Base-by-base conservation (phyloP, 1,139 yeast genomes). In the Magnusiomyces ingens region DNA sequence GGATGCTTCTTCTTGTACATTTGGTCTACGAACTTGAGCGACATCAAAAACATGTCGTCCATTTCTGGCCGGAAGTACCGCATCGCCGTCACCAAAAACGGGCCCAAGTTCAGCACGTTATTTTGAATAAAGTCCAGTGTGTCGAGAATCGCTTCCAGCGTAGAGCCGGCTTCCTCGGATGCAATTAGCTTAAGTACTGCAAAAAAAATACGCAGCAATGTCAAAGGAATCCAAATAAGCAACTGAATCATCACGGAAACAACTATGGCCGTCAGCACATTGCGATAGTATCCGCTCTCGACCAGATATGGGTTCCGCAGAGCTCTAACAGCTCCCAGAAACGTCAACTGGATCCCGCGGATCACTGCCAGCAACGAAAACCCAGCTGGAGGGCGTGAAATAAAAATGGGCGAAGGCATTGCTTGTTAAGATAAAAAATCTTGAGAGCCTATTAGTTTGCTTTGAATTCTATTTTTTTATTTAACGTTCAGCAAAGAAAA, bases 331-430 rank as follows among this genome's bases (percentile, higher is more conserved):
- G 73, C 71, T 2, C 84, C 82, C 6, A 78, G 65, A 5, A 77
- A 52, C 0, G 81, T 78, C 51, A 81, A 67, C 64, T 80, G 84
- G 32, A 77, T 59, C 0, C 85, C 85, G n/a, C 84, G 69, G 13
- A 77, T 57, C 18, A 80, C 71, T 0, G 82, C 74, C 56, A 73
- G 58, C 1, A 72, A 47, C 1, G 82, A 73, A 60, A 80, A 78
- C 36, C 77, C 77, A 2, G 70, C 76, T 19, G 79, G 76, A 0
- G 82, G 81, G 50, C 75, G 68, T 17, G 80, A 72, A 18, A 76
- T 67, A 62, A 76, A 76, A 26, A 75, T 69, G 8, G 82, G 81
- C 2, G 81, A 77, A 1, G 78, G 74, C 80, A 76, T 76, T 47
- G 37, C 8, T 26, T 5, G 32, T 26, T 26, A 26, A 26, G 8